These are phyloP conservation scores for Daldinia vernicosa DNA, from an alignment of 495 filamentous ascomycete species.

Conservation along the genomic window DNA sequence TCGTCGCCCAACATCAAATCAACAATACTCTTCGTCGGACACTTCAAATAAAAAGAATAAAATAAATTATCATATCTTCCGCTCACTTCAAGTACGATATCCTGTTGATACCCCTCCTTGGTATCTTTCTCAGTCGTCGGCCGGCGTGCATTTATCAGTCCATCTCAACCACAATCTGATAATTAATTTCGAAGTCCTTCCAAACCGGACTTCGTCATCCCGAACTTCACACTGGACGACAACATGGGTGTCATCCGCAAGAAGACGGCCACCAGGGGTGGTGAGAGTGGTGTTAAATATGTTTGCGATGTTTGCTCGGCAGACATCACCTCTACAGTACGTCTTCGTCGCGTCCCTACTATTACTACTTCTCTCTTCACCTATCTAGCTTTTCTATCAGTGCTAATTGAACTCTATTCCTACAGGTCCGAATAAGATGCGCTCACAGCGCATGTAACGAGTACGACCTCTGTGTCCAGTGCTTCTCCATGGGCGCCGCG, in stretches of 20 bases:
- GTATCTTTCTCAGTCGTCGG: neutral
- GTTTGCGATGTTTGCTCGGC: slow-evolving; percentile 95
- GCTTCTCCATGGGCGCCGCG: slow-evolving; percentile 81
- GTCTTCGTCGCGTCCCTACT: slow-evolving; percentile 8
- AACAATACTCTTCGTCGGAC: neutral
- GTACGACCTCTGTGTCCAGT: slow-evolving; percentile 96
- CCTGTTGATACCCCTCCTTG: neutral
- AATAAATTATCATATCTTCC: too few species aligned
- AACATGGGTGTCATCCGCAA: slow-evolving; percentile 95
- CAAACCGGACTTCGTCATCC: slow-evolving; percentile 32
- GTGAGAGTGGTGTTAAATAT: slow-evolving; percentile 92
- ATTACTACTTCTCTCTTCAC: neutral
- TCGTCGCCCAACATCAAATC: neutral
- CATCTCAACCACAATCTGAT: neutral
- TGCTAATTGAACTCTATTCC: slow-evolving; percentile 1
- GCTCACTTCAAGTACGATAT: neutral
- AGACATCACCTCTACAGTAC: slow-evolving; percentile 94
- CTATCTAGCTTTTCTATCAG: neutral
- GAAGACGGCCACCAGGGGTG: slow-evolving; percentile 88
- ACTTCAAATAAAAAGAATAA: neutral
- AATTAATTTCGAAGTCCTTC: slow-evolving; percentile 26
- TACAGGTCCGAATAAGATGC: slow-evolving; percentile 92
- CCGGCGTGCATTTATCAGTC: neutral
- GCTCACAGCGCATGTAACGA: slow-evolving; percentile 83
- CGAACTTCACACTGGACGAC: slow-evolving; percentile 36